Percentiles rank a stretch among this genome's conserved stretches.
Evolutionary conservation across 2,329 filamentous ascomycete species (phyloP).

Genomic region (Cordyceps farinosa): DNA sequence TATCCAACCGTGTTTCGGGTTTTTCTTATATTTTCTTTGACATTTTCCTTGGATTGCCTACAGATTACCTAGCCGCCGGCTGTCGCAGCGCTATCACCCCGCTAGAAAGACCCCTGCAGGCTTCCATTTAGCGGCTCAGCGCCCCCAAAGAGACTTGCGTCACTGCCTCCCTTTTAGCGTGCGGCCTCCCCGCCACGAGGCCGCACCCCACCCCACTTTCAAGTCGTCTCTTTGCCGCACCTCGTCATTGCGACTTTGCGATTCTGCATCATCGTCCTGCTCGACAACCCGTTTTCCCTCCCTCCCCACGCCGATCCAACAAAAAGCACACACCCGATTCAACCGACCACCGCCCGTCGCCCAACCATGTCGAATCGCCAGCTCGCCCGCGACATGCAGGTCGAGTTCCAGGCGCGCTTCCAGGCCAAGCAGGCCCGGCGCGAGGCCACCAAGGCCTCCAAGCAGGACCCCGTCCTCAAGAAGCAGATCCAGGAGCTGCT

Average conservation of each 20-base stretch:
- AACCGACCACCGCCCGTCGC: background rate
- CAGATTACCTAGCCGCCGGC: no score
- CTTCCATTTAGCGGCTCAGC: background rate
- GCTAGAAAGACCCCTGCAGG: background rate
- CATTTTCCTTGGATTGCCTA: no score
- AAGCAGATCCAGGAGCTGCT: slow-evolving; percentile 62
- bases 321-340: background rate
- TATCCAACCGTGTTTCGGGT: no score
- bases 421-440: slow-evolving; percentile 60
- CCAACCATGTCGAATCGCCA: slow-evolving; percentile 56
- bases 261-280: background rate
- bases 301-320: background rate
- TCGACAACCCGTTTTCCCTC: background rate
- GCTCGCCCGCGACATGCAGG: slow-evolving; percentile 57
- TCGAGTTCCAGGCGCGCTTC: slow-evolving; percentile 62
- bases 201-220: background rate
- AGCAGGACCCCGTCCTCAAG: slow-evolving; percentile 58
- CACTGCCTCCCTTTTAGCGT: slow-evolving; percentile 5
- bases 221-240: background rate
- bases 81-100: no score
- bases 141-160: slow-evolving; percentile 2
- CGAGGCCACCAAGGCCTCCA: slow-evolving; percentile 57
- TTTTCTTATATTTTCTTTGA: no score
- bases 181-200: slow-evolving; percentile 4
- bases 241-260: background rate